These are phyloP conservation scores for Camellia japonica DNA, from an alignment of 148 eudicot species.

Conservation along the genomic window DNA sequence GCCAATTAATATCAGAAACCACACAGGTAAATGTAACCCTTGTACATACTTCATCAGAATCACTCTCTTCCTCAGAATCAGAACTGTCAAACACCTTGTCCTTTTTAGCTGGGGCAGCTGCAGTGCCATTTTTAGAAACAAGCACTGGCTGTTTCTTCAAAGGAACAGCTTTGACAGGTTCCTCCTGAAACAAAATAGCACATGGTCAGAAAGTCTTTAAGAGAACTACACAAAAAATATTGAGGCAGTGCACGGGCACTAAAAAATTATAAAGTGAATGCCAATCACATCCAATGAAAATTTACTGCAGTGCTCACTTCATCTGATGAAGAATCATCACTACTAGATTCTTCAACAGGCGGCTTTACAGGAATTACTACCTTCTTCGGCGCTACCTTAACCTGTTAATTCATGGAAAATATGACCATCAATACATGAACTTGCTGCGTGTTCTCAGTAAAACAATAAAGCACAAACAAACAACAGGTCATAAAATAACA, in stretches of 20 bases:
- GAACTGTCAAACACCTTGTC: constrained; percentile 25
- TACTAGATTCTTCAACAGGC: constrained; percentile 13
- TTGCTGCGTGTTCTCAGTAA: not conserved
- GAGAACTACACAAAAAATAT: not conserved
- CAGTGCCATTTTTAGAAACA: constrained; percentile 30
- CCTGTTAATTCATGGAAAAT: constrained; percentile 15
- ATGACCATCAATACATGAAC: not conserved
- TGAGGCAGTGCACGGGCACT: not conserved
- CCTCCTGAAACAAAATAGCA: not conserved
- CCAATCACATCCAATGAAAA: not conserved
- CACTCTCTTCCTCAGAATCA: constrained; percentile 42
- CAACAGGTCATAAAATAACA: not conserved
- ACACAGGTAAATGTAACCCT: not conserved
- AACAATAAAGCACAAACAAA: not conserved
- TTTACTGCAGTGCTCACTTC: constrained; percentile 9
- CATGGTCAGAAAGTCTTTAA: not conserved
- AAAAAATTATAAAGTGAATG: not conserved
- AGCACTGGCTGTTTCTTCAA: constrained; percentile 12
- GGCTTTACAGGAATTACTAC: constrained; percentile 8
- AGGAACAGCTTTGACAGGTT: constrained; percentile 18
- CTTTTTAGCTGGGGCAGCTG: constrained; percentile 17
- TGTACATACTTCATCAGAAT: constrained; percentile 33
- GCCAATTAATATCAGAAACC: not conserved
- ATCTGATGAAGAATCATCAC: constrained; percentile 23
- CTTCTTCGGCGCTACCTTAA: constrained; percentile 20